Percentiles rank a stretch among this genome's conserved stretches.
phyloP scores from a whole-genome alignment of 179 eudicot species.

The Spergularia azorica region DNA sequence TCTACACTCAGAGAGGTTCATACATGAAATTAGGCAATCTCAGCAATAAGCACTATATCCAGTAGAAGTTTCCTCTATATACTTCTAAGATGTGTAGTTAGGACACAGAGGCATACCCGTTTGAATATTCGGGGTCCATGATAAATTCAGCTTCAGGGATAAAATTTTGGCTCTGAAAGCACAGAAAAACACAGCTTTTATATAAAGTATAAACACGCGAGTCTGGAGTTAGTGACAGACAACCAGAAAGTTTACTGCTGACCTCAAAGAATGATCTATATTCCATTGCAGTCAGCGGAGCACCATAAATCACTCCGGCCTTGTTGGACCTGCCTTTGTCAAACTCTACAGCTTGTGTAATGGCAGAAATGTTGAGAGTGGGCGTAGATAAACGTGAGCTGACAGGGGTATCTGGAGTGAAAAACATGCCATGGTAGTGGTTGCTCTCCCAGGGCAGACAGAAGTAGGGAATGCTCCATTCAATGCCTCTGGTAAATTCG shows the following conservation, averaged over 20 bases:
- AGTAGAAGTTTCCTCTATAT: background rate
- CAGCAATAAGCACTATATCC: background rate
- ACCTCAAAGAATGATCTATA: constrained; percentile 81
- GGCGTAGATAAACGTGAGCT: constrained; percentile 37
- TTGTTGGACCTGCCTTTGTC: constrained; percentile 27
- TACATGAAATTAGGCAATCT: background rate
- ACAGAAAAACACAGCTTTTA: constrained; percentile 7
- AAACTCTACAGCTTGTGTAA: constrained; percentile 29
- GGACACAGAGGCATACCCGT: constrained; percentile 53
- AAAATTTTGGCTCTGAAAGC: constrained; percentile 54
- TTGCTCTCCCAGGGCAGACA: constrained; percentile 77
- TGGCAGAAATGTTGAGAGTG: constrained; percentile 27
- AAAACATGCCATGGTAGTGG: constrained; percentile 33
- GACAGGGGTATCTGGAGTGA: constrained; percentile 41
- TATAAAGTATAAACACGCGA: constrained; percentile 10
- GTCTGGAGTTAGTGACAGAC: background rate
- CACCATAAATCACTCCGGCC: constrained; percentile 56
- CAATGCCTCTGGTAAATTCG: constrained; percentile 71
- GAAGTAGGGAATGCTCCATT: constrained; percentile 90
- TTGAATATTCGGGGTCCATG: constrained; percentile 42
- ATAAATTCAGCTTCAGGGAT: constrained; percentile 70
- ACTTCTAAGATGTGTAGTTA: background rate
- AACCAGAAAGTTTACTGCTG: background rate
- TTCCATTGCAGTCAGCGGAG: constrained; percentile 74
- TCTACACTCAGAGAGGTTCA: background rate